These are phyloP conservation scores for Populus tremula DNA, from an alignment of 345 rosid species.

Conservation along the genomic window DNA sequence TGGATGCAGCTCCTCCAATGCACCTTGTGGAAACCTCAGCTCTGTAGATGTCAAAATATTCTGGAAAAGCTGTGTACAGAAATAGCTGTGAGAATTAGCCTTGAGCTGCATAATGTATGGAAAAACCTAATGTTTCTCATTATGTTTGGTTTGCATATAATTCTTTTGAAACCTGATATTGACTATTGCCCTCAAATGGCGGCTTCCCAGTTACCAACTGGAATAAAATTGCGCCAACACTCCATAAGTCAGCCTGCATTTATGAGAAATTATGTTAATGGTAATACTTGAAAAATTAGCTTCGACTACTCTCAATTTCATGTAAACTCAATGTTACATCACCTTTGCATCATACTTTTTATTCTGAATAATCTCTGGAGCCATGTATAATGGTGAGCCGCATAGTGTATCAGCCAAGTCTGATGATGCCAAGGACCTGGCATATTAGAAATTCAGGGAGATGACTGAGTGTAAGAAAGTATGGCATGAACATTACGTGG, in stretches of 20 bases:
- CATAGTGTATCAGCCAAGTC: slow-evolving; percentile 68
- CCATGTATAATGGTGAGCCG: slow-evolving; percentile 90
- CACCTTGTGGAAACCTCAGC: slow-evolving; percentile 63
- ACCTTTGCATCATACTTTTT: slow-evolving; percentile 91
- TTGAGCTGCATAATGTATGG: slow-evolving; percentile 6
- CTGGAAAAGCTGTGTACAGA: slow-evolving; percentile 61
- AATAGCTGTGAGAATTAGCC: not conserved
- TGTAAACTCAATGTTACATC: slow-evolving; percentile 20
- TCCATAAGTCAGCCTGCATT: slow-evolving; percentile 84
- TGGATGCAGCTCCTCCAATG: slow-evolving; percentile 53
- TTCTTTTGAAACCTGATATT: slow-evolving; percentile 51
- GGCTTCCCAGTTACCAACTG: slow-evolving; percentile 82
- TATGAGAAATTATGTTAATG: slow-evolving; percentile 8
- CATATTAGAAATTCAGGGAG: slow-evolving; percentile 6
- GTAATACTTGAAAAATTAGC: not conserved
- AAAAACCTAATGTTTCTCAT: not conserved
- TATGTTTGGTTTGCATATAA: not conserved
- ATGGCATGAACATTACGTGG: not conserved
- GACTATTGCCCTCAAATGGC: slow-evolving; percentile 71
- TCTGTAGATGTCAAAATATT: slow-evolving; percentile 66
- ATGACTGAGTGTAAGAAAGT: slow-evolving; percentile 2
- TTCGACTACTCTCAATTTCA: not conserved
- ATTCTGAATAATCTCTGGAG: slow-evolving; percentile 77
- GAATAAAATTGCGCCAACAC: slow-evolving; percentile 81
- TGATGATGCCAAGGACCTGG: slow-evolving; percentile 66